Base-by-base conservation (phyloP, 2,329 filamentous ascomycete genomes). In the Elsinoe perseae region DNA sequence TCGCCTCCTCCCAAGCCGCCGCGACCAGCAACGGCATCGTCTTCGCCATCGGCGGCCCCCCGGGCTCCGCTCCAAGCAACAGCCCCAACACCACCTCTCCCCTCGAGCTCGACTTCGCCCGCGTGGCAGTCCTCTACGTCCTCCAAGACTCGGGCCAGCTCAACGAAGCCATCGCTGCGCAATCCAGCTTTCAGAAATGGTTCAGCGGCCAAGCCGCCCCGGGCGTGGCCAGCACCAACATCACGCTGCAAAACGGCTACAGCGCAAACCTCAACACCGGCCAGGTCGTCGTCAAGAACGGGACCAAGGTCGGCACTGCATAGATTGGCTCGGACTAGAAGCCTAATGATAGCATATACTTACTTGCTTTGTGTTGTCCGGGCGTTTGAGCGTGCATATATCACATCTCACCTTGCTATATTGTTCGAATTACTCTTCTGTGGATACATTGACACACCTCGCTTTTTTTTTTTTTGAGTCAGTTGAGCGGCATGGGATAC, bases 61-160 rank as follows among this genome's bases (percentile, higher is more conserved):
- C 61, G 10, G 56, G 62, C 2, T 46, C 61, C 8, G 40, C 59
- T 46, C 16, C 65, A 1, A 36, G 43, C 48, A 50, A 62, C 9
- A 57, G 63, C 40, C 46, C 68, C 21, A 62, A 60, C 28, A 50
- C 61, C 9, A 27, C 57, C 30, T 59, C 60, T 52, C 62, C 67
- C 1, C 68, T 64, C 0, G 63, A 61, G 1, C 60, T 69, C 18
- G 73, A 76, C 59, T 77, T 77, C 60, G 75, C 75, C 1, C 70
- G 74, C 20, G 61, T 73, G 14, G 70, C 71, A 12, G 71, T 78
- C 12, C 68, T 78, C 3, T 70, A 74, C 34, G 67, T 75, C 10
- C 64, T 77, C 12, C 73, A 77, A 59, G 66, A 70, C 25, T 69
- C 69, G 5, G 65, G 68, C 4, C 63, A 69, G 28, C 58, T 77